Evolutionary conservation across 2,329 filamentous ascomycete species (phyloP), one percentile per base, ranked within the genome.

Genomic region (Fusarium sp.): DNA sequence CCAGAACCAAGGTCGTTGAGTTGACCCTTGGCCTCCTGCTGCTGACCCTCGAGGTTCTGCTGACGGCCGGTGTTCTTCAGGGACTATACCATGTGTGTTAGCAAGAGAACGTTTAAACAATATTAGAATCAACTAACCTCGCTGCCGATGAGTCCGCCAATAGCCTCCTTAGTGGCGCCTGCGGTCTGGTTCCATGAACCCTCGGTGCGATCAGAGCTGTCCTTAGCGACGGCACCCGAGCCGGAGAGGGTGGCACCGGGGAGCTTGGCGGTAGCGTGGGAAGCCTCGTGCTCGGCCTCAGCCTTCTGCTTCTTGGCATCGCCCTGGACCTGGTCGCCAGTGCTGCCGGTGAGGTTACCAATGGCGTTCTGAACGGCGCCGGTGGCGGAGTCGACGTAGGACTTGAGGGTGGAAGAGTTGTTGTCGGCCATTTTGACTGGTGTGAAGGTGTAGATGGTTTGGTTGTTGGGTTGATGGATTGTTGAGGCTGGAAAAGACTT

Each of bases 121-220:
- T 4, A 8, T 57, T 9, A 27, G 48, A 56, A 13, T 54, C 13
- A 58, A 78, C 84, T 75, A 81, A 90, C 89, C 84, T 97, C 92
- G 73, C 90, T 91, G 70, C 95, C 96, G 30, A 96, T 76, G 6
- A 96, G 78, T 20, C 92, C 92, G 67, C 96, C 96, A 1, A 97
- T 73, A 6, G 92, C 87, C 82, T 98, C 94, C 87, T 98, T 98
- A 50, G 92, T 92, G 1, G 93, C 90, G 62, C 95, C 96, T n/a
- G 95, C 80, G 6, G 95, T 97, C 85, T 98, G 95, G 86, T 98
- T 94, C 92, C 93, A 97, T 20, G 88, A 88, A 50, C 96, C 95
- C 20, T 90, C 82, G 25, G 88, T 85, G 74, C 95, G 94, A 82
- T 96, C 87, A 13, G 92, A 87, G 83, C 94, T 87, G 83, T 98